Base-by-base conservation (phyloP, 108 stramenopile genomes). In the Aurantiochytrium sp. region DNA sequence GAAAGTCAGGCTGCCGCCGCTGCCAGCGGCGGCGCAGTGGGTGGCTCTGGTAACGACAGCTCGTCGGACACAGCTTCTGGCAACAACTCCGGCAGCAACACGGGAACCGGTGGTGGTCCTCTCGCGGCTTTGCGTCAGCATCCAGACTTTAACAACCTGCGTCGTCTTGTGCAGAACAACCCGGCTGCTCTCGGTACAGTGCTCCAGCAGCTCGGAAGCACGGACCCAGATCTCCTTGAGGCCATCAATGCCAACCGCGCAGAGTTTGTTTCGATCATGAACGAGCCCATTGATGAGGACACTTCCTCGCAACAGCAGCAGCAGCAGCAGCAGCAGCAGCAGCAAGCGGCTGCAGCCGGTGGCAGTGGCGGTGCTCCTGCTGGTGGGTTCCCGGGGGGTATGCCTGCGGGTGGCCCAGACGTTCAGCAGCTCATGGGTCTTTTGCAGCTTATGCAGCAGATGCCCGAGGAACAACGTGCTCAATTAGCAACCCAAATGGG, bases 181-280 rank as follows among this genome's bases (percentile, higher is more conserved):
- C 99, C 99, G 12, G 92, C 89, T 14, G 95, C 94, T 88, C 92
- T 99, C 29, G 96, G 96, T 72, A 83, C 91, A 4, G 98, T 99
- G 5, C 90, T 99, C 58, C 90, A 95, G 53, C 96, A 96, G 88
- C 97, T 98, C 92, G 98, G 98, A 72, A 93, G 93, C 76, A 95
- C 96, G 91, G 95, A 96, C 91, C 98, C 99, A 21, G 96, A 96
- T 58, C 90, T 99, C 29, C 91, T 98, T 21, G 91, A 93, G 35
- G 95, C 94, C 57, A 98, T 99, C 92, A 97, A 98, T 90, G 95
- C 93, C 21, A 97, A 99, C 92, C 97, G 98, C 90, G 96, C 91
- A 19, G 95, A 91, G 8, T 99, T 99, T 90, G 93, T 99, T 59
- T 90, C 93, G 58, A 96, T 99, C 93, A 98, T 99, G 98, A 99